Conservation (phyloP, 345 rosid genomes). For the Raphanus raphanistrum region DNA sequence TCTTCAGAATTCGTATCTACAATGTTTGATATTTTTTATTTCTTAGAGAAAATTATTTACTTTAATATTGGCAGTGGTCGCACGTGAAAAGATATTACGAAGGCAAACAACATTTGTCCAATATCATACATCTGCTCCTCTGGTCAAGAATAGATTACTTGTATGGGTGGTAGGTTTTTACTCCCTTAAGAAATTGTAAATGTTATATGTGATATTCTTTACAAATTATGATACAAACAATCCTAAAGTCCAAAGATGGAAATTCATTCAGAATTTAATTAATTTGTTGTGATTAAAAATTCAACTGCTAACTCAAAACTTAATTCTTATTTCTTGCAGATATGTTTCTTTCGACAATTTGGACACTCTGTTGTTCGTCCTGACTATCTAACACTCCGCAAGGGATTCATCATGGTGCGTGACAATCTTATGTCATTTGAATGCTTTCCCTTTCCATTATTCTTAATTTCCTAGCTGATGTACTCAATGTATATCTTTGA, state of each 20-base stretch:
- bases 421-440: conserved; percentile 14
- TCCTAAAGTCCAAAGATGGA: not conserved
- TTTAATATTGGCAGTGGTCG: conserved; percentile 48
- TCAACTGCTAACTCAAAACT: not conserved
- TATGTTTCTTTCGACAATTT: conserved; percentile 88
- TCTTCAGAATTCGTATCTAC: not conserved
- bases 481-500: not conserved
- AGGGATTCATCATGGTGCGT: conserved; percentile 77
- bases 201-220: not conserved
- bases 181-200: not conserved
- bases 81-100: conserved; percentile 51
- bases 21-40: not conserved
- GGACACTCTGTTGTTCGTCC: conserved; percentile 76
- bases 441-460: not conserved
- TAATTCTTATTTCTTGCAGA: conserved; percentile 46
- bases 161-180: conserved; percentile 72
- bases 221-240: not conserved
- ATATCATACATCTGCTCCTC: conserved; percentile 59
- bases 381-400: conserved; percentile 85
- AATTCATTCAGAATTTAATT: not conserved
- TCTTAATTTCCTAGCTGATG: not conserved
- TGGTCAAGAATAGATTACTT: conserved; percentile 54
- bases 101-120: conserved; percentile 87
- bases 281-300: not conserved
- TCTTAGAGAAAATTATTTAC: not conserved